Conservation (phyloP, 169 alveolate genomes). For the Fabrea salina region DNA sequence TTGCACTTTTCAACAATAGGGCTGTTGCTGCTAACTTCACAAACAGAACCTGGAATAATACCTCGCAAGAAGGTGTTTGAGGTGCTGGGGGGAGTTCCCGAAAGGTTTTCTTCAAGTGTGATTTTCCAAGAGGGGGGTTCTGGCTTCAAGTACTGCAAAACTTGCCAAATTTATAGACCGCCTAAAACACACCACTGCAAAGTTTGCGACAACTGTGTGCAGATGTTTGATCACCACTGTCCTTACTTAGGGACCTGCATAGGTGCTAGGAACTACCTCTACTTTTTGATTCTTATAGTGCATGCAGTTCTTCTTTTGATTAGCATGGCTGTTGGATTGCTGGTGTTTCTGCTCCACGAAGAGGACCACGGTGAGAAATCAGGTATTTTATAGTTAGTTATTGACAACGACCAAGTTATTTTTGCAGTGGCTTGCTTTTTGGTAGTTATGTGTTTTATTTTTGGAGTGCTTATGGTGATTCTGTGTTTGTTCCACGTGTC, state of each 20-base stretch:
- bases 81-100: background rate
- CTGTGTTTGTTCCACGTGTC: conserved; percentile 6
- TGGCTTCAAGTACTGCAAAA: conserved; percentile 52
- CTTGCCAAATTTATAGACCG: conserved; percentile 67
- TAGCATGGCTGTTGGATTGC: background rate
- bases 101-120: background rate
- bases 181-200: conserved; percentile 65
- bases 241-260: conserved; percentile 67
- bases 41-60: conserved; percentile 33
- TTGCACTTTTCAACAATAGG: background rate
- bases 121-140: background rate
- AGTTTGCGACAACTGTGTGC: conserved; percentile 70
- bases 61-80: conserved; percentile 29
- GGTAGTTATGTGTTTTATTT: background rate
- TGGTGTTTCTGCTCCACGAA: background rate
- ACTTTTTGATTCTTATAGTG: conserved; percentile 34
- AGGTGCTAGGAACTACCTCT: conserved; percentile 56
- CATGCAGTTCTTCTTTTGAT: background rate
- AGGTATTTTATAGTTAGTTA: background rate
- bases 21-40: background rate
- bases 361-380: background rate
- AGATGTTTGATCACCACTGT: conserved; percentile 74
- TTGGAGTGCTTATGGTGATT: background rate
- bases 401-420: background rate
- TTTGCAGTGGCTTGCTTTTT: background rate